Evolutionary conservation across 768 basidiomycete genomes (phyloP), one percentile per base, ranked within the genome.

Genomic region (Phallus indusiatus): DNA sequence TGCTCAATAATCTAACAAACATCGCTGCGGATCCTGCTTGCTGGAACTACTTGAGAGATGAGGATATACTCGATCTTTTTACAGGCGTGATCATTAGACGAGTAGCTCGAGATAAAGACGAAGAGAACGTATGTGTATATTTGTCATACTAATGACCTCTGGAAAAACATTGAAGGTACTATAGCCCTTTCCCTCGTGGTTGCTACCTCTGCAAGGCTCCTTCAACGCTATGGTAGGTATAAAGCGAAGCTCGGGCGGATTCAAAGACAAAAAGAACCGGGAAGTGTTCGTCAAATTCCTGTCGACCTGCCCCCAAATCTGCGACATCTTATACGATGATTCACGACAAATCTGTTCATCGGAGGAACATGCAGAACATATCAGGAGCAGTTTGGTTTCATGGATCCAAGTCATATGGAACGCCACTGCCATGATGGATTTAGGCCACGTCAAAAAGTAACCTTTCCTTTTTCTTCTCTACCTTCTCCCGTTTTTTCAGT

Each of bases 351-450:
- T 59, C 8, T 52, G 22, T 51, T 16, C 49, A 33, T 59, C 57
- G 20, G 57, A 36, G 21, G n/a, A 33, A 37, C 57, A 59, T 48
- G 21, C 49, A 18, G 49, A 59, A 34, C 35, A 53, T 33, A n/a
- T 59, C 20, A 22, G 57, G 20, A 24, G 36, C 11, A 51, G 28
- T 16, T 20, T 59, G 16, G 20, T 46, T 16, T 17, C 36, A 42
- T 59, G 57, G 57, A 59, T 59, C 6, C 57, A 59, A 50, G 57
- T 49, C 35, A 53, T 36, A 20, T 59, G 49, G 57, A 59, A 52
- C 36, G 57, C 49, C 10, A 34, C 28, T n/a, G 22, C 49, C 1
- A 59, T 59, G 57, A 12, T 59, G 22, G 34, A 33, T 20, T 20
- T 59, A 2, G 18, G 21, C 35, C 28, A 53, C 5, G 20, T 53